Base-by-base conservation (phyloP, 768 basidiomycete genomes). In the Tylopilus vinaceipallidus region DNA sequence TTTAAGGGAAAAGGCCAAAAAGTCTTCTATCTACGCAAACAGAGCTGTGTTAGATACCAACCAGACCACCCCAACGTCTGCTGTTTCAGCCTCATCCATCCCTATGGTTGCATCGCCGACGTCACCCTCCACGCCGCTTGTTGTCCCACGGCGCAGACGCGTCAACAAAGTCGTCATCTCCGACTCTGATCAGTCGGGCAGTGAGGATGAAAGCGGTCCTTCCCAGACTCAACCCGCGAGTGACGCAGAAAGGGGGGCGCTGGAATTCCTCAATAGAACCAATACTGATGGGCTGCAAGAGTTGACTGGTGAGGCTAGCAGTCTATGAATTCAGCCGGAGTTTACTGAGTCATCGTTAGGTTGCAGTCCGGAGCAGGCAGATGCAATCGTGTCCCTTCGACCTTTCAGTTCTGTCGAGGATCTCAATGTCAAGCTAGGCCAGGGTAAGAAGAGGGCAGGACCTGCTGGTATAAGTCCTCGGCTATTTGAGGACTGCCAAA, bases 401-500 rank as follows among this genome's bases (percentile, higher is more conserved):
- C 93, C 93, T 0, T 99, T 91, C 66, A 63, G 66, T n/a, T 81
- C 82, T 12, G 76, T 86, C 30, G 83, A 86, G 24, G 89, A 94
- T 49, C 72, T 95, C 40, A 83, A 81, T 39, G 63, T 63, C 37
- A 95, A 88, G 67, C 78, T 98, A 9, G 79, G 82, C 27, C 86
- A 89, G 66, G 87, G 84, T n/a, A 90, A 84, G 74, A 95, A 91
- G 73, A 94, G 91, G 62, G 81, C 83, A 3, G 84, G 85, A 9
- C 82, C 86, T 9, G 77, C 74, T 4, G 95, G 95, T 19, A 84
- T 99, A 60, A 94, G 92, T 53, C 78, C 89, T 52, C 83, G 88
- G 49, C 77, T 98, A 67, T 91, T 98, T 64, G 92, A 95, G 61
- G 92, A 95, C 56, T 94, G 90, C 65, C 81, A 82, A 47, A 77